phyloP scores from a whole-genome alignment of 805 yeast species.

The Suhomyces sp. region DNA sequence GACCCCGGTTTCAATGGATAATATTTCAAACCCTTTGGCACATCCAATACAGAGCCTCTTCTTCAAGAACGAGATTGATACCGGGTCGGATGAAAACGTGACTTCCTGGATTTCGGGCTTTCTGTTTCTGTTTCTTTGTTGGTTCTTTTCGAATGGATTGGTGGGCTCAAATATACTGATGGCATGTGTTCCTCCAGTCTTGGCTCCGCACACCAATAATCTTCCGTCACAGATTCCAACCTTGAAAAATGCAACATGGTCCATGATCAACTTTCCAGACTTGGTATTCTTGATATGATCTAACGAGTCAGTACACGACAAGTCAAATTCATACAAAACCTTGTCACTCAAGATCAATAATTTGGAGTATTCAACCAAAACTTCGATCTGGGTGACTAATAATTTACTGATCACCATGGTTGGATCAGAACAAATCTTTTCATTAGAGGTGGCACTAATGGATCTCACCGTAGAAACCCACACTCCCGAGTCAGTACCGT shows the following conservation, averaged over 20 bases:
- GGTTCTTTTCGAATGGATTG: conserved; percentile 63
- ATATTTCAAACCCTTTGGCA: conserved; percentile 93
- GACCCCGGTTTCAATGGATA: conserved; percentile 76
- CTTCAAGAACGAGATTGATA: conserved; percentile 85
- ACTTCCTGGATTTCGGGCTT: conserved; percentile 73
- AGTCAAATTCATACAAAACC: conserved; percentile 71
- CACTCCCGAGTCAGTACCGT: conserved; percentile 91
- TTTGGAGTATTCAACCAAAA: conserved; percentile 85
- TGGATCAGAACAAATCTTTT: conserved; percentile 65
- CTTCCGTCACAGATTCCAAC: conserved; percentile 91
- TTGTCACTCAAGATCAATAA: conserved; percentile 81
- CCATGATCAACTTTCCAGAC: conserved; percentile 73
- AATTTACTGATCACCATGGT: conserved; percentile 69
- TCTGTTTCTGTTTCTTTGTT: conserved; percentile 53
- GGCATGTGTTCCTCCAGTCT: conserved; percentile 72
- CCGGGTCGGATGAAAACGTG: conserved; percentile 82
- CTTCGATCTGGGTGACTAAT: conserved; percentile 86
- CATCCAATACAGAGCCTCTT: conserved; percentile 93
- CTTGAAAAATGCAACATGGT: conserved; percentile 88
- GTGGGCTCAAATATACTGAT: conserved; percentile 87
- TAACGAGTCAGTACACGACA: conserved; percentile 49
- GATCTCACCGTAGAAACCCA: conserved; percentile 74
- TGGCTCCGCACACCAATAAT: conserved; percentile 86
- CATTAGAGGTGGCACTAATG: conserved; percentile 48
- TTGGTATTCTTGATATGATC: conserved; percentile 54